Percentiles rank a stretch among this genome's conserved stretches.
phyloP scores from a whole-genome alignment of 2,329 filamentous ascomycete species.

The Torrubiellomyces zombiae region DNA sequence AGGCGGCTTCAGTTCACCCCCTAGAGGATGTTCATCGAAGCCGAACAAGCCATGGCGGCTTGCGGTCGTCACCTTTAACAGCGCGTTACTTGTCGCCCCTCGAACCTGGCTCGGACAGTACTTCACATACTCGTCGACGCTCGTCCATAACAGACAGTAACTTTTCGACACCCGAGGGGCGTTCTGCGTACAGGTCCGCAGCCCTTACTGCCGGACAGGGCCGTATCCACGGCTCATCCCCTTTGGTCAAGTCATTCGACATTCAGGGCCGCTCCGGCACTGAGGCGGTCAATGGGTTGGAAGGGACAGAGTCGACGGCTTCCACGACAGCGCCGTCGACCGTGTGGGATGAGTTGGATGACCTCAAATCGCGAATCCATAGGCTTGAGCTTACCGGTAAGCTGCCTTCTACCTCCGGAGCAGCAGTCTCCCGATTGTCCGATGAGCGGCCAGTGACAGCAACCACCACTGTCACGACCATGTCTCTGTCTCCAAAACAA shows the following conservation, averaged over 20 bases:
- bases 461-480: slow-evolving; percentile 76
- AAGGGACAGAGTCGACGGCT: slow-evolving; percentile 70
- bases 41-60: slow-evolving; percentile 14
- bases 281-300: slow-evolving; percentile 24
- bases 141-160: slow-evolving; percentile 33
- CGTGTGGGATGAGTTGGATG: slow-evolving; percentile 94
- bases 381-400: slow-evolving; percentile 83
- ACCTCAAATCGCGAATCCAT: slow-evolving; percentile 83
- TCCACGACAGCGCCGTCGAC: slow-evolving; percentile 84
- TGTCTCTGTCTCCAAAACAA: slow-evolving; percentile 78
- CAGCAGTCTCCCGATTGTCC: slow-evolving; percentile 56
- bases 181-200: slow-evolving; percentile 24
- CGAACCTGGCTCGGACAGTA: slow-evolving; percentile 18
- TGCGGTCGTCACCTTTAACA: slow-evolving; percentile 29
- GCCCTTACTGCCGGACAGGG: slow-evolving; percentile 9
- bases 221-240: slow-evolving; percentile 39
- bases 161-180: slow-evolving; percentile 19
- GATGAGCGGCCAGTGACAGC: slow-evolving; percentile 80
- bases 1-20: slow-evolving; percentile 20
- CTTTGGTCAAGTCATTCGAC: slow-evolving; percentile 30
- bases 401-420: slow-evolving; percentile 64
- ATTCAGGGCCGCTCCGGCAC: slow-evolving; percentile 11
- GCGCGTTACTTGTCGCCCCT: slow-evolving; percentile 31
- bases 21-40: slow-evolving; percentile 19
- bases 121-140: slow-evolving; percentile 15